Evolutionary conservation across 2,329 filamentous ascomycete species (phyloP), one percentile per base, ranked within the genome.

Genomic region (Trichoderma koningii): DNA sequence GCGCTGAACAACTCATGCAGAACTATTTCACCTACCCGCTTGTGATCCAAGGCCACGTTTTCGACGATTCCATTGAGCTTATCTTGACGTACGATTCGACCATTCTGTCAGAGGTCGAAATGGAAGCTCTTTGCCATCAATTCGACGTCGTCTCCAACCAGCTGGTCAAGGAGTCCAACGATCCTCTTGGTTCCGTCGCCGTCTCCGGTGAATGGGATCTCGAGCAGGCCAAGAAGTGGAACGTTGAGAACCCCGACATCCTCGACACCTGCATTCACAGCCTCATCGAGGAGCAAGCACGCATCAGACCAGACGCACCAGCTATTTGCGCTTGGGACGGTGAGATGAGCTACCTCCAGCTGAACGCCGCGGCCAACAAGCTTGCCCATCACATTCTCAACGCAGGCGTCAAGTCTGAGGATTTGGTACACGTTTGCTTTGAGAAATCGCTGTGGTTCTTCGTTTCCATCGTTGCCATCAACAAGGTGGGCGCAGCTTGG

Each of bases 401-500:
- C 10, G n/a, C 30, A 17, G 57, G 30, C 69, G 71, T 30, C 67
- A 78, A 28, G 41, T 56, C 3, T 66, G 68, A 4, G 72, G 52
- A 66, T 70, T 19, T 55, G 0, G 65, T 69, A 3, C 67, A 67
- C 2, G 38, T 68, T 3, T 69, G 59, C 53, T 68, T 68, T 2
- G 68, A 69, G 47, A 69, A 73, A 63, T 71, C 65, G 9, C 15
- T 56, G 26, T 70, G 67, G 68, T 66, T 69, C 17, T 42, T 69
- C 2, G 67, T 73, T 1, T 69, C 70, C 0, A 70, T 73, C 21
- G 42, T 75, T 3, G 73, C 63, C 14, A 66, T 75, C 23, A 66
- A 74, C 30, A 73, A 73, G 50, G 67, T 70, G 15, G 74, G 73
- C 5, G 73, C 30, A 6, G 53, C 62, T 28, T 65, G 63, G 63